Evolutionary conservation across 225 moss, liverwort and hornwort species (phyloP), one percentile per base, ranked within the genome.

Genomic region (Takakia lepidozioides): DNA sequence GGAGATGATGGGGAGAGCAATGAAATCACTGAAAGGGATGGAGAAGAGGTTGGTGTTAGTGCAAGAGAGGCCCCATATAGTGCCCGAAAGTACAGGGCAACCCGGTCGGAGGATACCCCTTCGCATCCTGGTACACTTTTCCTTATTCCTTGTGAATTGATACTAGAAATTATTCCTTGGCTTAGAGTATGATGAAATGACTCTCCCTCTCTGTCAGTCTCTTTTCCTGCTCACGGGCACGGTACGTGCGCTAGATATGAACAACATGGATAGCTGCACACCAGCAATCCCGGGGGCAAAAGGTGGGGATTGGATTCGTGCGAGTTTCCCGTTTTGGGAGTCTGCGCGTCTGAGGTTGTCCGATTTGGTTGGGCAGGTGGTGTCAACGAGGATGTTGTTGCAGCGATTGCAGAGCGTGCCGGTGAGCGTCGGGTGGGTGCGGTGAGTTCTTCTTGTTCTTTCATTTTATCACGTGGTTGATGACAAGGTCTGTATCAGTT

Each of bases 21-120:
- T 42, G 52, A 51, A 39, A 6, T 29, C 11, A 60, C 4, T 3
- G 74, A 64, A 56, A 50, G 57, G 43, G 69, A 65, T 39, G 60
- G 59, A 8, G 59, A 52, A 41, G 74, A 74, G 20, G 56, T 51
- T 25, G 32, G 25, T 16, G 15, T 28, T 10, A 34, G 30, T 1
- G 38, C 56, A 36, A 74, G 49, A 34, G 62, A 59, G 44, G 48
- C 25, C 44, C 14, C 49, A 32, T 48, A 74, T 61, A 74, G 70
- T 57, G 55, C 58, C 34, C 68, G 74, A 46, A 73, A 73, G 10
- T 82, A 82, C 43, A 66, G 82, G 54, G 69, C 45, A 21, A 15
- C 54, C 46, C 62, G 62, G 23, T 45, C 62, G 24, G 46, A 53
- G 10, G 62, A 62, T 37, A 62, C 62, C 27, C 62, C 62, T 22